Evolutionary conservation across 192 early-diverging fungal species (phyloP), one percentile per base, ranked within the genome.

Genomic region (Dissophora globulifera): DNA sequence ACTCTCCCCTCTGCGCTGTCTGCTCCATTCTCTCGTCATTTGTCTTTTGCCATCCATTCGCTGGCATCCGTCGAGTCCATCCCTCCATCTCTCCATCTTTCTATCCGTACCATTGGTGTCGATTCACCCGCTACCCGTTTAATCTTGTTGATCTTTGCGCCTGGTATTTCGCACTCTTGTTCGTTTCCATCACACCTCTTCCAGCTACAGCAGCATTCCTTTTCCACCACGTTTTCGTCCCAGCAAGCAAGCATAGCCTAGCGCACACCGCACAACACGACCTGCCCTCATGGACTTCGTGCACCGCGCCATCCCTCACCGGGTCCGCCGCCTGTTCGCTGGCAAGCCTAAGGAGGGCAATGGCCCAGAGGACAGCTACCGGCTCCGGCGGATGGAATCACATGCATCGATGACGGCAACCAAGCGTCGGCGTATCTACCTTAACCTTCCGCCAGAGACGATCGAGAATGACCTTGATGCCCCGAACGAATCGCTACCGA

Each of bases 311-410:
- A 46, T 76, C n/a, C 72, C 72, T 10, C 63, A 59, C 43, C 63
- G 64, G 25, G 50, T 76, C 46, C 72, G 72, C 10, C 56, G 72
- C 3, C 58, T 76, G 3, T 57, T 76, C 47, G 29, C 56, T 13
- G 30, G 40, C 32, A 66, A 66, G 45, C 16, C 50, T 9, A 67
- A 61, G 23, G 63, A 60, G 23, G 72, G 63, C 50, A 49, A 46
- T 49, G 72, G 72, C 16, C 62, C 72, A 60, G 72, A 76, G 40
- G 72, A 76, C 58, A 76, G 72, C 43, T 76, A 76, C 38, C 56
- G 72, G 22, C 58, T 76, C 12, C 63, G 63, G 54, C 55, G 72
- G 25, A 76, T 76, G 72, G 72, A 76, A 32, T 76, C 72, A 19
- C 64, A 67, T 56, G 72, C 64, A n/a, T 76, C 72, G 33, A 62